A percentile compares a stretch with the other conserved stretches of the same genome.
These are phyloP conservation scores for Phytophthora europaea DNA, from an alignment of 352 stramenopile species.

Conservation along the genomic window DNA sequence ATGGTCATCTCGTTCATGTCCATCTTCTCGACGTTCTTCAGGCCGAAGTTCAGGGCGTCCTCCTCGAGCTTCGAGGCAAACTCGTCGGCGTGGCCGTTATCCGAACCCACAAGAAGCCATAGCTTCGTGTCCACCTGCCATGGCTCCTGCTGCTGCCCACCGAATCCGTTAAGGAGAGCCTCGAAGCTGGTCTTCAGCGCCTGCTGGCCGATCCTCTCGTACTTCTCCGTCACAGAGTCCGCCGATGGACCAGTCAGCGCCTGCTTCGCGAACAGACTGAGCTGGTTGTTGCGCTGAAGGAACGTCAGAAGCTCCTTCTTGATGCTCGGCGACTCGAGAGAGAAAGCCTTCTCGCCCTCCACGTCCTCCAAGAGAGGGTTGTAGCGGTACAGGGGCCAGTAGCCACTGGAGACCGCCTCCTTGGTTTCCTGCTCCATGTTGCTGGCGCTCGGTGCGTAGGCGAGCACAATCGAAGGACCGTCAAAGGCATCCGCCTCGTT, in stretches of 20 bases:
- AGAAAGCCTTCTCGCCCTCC: conserved; percentile 88
- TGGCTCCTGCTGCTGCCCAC: conserved; percentile 51
- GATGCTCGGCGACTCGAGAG: conserved; percentile 92
- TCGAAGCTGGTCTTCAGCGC: conserved; percentile 88
- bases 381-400: conserved; percentile 95
- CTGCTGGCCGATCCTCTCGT: conserved; percentile 83
- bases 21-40: conserved; percentile 85
- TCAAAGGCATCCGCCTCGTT: conserved; percentile 93
- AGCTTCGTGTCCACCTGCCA: conserved; percentile 82
- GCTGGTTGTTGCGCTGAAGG: conserved; percentile 91
- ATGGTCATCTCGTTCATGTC: conserved; percentile 88
- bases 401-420: conserved; percentile 88
- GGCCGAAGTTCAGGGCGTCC: conserved; percentile 70
- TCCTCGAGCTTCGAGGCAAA: conserved; percentile 79
- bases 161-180: conserved; percentile 77
- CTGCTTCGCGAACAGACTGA: conserved; percentile 91
- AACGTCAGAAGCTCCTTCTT: conserved; percentile 92
- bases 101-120: conserved; percentile 79
- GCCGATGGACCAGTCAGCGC: conserved; percentile 49
- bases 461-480: conserved; percentile 92
- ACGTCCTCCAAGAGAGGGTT: conserved; percentile 85
- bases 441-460: conserved; percentile 88
- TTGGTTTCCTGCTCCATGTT: conserved; percentile 91
- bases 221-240: conserved; percentile 68
- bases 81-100: conserved; percentile 81